Evolutionary conservation across 148 eudicot genomes (phyloP).

Genomic region (Arbutus unedo): DNA sequence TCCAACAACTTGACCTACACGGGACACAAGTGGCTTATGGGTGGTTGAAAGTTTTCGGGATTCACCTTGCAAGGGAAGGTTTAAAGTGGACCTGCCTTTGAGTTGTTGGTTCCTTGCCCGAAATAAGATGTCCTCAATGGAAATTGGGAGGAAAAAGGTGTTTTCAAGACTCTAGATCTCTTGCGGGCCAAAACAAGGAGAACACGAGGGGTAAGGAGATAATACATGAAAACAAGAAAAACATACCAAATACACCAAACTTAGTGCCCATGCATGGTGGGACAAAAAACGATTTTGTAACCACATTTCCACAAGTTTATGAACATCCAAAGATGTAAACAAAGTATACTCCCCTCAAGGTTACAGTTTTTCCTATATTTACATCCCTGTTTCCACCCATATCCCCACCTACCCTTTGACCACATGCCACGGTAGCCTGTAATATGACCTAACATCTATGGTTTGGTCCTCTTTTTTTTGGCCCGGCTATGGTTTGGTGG

Average conservation of each 20-base stretch:
- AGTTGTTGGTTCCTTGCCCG: neutral
- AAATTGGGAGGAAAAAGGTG: neutral
- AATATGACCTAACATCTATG: neutral
- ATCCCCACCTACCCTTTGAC: neutral
- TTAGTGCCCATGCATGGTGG: too few relatives aligned
- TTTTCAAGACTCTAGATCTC: conserved; percentile 4
- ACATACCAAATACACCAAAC: neutral
- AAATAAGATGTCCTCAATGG: neutral
- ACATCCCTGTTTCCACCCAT: neutral
- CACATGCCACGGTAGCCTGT: neutral
- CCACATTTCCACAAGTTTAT: too few relatives aligned
- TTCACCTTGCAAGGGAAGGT: neutral
- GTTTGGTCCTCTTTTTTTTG: neutral
- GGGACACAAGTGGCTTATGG: neutral
- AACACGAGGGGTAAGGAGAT: neutral
- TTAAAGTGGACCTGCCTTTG: neutral
- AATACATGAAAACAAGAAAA: neutral
- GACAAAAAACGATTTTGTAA: too few relatives aligned
- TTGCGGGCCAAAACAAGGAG: neutral
- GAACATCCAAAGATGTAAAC: too few relatives aligned
- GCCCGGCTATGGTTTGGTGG: too few relatives aligned
- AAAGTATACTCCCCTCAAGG: neutral
- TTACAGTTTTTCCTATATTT: neutral
- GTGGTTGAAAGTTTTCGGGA: neutral
- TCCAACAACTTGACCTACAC: neutral